Conservation (phyloP, 108 stramenopile species). For the Cyclostephanos invisitatus region DNA sequence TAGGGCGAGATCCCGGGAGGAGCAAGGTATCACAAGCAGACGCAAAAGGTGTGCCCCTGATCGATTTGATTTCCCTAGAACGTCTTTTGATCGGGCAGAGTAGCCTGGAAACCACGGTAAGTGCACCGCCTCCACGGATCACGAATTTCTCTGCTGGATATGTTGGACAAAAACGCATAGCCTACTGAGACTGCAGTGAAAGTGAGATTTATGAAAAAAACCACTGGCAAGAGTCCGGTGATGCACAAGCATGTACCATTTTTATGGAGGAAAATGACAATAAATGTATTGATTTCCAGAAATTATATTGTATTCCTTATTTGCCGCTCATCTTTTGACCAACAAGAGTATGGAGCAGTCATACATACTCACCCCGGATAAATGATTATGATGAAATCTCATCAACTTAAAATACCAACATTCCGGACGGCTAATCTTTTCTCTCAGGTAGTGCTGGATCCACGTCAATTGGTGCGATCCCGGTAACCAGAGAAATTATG, state of each 20-base stretch:
- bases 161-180: slow-evolving; percentile 19
- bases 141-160: slow-evolving; percentile 42
- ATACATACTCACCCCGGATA: neutral
- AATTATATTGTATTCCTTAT: neutral
- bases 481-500: slow-evolving; percentile 65
- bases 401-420: neutral
- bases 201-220: neutral
- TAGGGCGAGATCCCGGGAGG: slow-evolving; percentile 62
- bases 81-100: slow-evolving; percentile 28
- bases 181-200: slow-evolving; percentile 6
- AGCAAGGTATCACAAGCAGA: slow-evolving; percentile 55
- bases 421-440: neutral
- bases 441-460: slow-evolving; percentile 63
- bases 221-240: neutral
- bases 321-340: neutral
- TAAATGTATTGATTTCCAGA: neutral
- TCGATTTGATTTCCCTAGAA: slow-evolving; percentile 30
- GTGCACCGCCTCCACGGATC: slow-evolving; percentile 38
- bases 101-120: slow-evolving; percentile 18
- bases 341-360: too few relatives aligned
- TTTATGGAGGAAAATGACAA: neutral
- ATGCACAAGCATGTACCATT: too few relatives aligned
- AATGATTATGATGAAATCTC: neutral
- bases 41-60: slow-evolving; percentile 15
- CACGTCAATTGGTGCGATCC: slow-evolving; percentile 56